phyloP scores from a whole-genome alignment of 257 asterid genomes.

The Verbena officinalis region DNA sequence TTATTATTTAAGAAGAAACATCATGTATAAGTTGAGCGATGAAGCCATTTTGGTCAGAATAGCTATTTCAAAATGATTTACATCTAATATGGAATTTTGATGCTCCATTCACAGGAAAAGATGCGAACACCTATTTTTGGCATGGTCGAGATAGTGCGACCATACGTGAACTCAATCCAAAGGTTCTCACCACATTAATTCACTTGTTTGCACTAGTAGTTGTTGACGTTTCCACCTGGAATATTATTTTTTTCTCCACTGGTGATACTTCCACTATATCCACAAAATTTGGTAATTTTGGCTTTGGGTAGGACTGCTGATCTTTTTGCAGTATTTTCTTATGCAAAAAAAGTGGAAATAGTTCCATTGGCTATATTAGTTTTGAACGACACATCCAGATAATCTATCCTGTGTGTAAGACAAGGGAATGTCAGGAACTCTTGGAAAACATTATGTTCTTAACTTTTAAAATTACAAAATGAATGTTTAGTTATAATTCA shows the following conservation, averaged over 20 bases:
- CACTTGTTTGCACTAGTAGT: slow-evolving; percentile 21
- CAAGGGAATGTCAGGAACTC: slow-evolving; percentile 1
- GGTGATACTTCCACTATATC: neutral
- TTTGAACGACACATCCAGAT: neutral
- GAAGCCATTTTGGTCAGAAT: slow-evolving; percentile 15
- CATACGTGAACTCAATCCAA: slow-evolving; percentile 84
- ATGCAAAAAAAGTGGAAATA: neutral
- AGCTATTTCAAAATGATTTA: slow-evolving; percentile 24
- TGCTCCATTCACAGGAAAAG: slow-evolving; percentile 62
- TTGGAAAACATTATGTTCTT: neutral
- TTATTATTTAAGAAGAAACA: neutral
- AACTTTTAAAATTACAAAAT: slow-evolving; percentile 18
- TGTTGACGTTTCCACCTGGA: slow-evolving; percentile 18
- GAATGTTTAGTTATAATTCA: slow-evolving; percentile 1
- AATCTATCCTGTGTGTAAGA: slow-evolving; percentile 3
- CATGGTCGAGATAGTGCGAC: slow-evolving; percentile 87
- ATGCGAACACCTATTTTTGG: slow-evolving; percentile 79
- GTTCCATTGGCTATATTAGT: slow-evolving; percentile 10
- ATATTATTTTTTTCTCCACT: neutral
- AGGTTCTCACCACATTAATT: slow-evolving; percentile 52
- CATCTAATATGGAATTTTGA: slow-evolving; percentile 8
- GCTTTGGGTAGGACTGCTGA: neutral
- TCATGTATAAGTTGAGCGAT: slow-evolving; percentile 17
- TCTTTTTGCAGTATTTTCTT: neutral
- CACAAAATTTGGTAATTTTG: neutral